These are phyloP conservation scores for Cinnamomum chago DNA, from an alignment of 164 flowering plant species.

Conservation along the genomic window DNA sequence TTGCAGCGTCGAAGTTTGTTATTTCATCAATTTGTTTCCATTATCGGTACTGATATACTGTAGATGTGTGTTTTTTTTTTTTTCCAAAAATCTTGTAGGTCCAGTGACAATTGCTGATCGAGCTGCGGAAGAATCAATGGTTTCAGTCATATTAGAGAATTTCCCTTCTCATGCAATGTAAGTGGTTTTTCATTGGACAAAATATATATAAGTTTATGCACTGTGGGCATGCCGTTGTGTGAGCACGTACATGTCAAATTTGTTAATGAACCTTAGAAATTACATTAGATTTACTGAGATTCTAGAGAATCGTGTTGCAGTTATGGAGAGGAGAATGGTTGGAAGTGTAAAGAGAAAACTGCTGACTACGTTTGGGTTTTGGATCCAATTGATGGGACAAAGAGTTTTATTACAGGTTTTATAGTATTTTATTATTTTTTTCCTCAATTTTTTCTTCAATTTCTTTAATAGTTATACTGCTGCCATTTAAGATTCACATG, in stretches of 20 bases:
- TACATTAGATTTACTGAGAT: neutral
- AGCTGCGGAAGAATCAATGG: constrained; percentile 92
- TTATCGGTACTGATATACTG: neutral
- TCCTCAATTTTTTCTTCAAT: neutral
- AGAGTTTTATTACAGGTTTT: constrained; percentile 94
- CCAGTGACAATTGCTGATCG: constrained; percentile 95
- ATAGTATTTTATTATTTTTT: neutral
- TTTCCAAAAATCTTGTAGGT: constrained; percentile 39
- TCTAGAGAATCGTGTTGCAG: constrained; percentile 31
- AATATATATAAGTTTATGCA: neutral
- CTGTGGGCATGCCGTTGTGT: neutral
- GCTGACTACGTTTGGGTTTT: constrained; percentile 95
- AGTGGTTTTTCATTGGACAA: constrained; percentile 16
- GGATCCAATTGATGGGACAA: constrained; percentile 97
- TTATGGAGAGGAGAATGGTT: constrained; percentile 95
- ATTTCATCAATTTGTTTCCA: neutral
- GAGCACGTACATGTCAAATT: neutral
- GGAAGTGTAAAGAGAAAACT: constrained; percentile 72
- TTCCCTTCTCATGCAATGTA: constrained; percentile 95
- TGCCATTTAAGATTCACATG: neutral
- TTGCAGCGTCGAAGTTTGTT: neutral
- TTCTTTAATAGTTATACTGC: neutral
- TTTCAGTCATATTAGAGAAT: constrained; percentile 54
- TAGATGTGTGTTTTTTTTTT: neutral
- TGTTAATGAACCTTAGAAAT: neutral